Evolutionary conservation across 345 rosid genomes (phyloP).

Genomic region (Turritis glabra): DNA sequence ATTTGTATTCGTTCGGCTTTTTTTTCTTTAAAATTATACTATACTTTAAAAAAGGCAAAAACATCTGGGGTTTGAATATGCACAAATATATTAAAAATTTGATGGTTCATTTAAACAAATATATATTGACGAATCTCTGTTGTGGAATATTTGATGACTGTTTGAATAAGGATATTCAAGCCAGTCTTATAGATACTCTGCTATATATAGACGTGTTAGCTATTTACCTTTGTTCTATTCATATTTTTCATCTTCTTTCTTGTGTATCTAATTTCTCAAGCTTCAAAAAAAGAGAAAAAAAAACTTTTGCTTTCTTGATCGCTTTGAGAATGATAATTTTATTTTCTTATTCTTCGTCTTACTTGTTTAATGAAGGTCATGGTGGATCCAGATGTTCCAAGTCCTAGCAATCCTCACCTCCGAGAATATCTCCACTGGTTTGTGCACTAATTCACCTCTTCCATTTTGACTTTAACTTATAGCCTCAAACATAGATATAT

Average conservation of each 20-base stretch:
- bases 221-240: constrained; percentile 5
- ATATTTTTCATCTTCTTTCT: not conserved
- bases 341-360: not conserved
- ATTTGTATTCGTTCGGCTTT: not conserved
- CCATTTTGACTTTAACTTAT: not conserved
- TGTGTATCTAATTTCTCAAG: not conserved
- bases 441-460: constrained; percentile 10
- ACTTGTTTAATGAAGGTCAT: constrained; percentile 35
- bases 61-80: not conserved
- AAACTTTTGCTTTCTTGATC: constrained; percentile 8
- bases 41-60: not conserved
- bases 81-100: not conserved
- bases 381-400: constrained; percentile 49
- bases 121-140: not conserved
- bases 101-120: not conserved
- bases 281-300: not conserved
- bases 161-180: constrained; percentile 29
- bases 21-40: not conserved
- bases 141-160: constrained; percentile 21
- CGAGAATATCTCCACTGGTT: constrained; percentile 45
- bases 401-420: constrained; percentile 44
- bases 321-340: not conserved
- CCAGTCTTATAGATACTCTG: not conserved
- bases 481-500: not conserved
- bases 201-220: constrained; percentile 18